Conservation (phyloP, 176 grass and related monocot genomes). For the Tillandsia fasciculata region DNA sequence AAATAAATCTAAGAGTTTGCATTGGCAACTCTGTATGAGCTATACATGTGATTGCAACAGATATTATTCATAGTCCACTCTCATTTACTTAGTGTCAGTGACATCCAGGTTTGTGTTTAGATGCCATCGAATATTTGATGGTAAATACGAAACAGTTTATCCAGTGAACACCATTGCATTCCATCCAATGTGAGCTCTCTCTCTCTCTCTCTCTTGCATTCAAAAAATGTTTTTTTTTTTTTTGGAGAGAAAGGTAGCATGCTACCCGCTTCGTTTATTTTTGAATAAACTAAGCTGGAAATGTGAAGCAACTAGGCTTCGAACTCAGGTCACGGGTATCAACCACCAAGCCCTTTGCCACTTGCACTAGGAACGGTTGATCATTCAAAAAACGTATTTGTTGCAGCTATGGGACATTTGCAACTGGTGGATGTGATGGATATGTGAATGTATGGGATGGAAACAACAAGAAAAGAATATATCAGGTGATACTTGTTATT, state of each 20-base stretch:
- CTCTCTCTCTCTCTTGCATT: conserved; percentile 7
- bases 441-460: conserved; percentile 99
- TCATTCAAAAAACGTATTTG: background rate
- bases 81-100: background rate
- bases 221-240: background rate
- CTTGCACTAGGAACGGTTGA: too few relatives aligned
- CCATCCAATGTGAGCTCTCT: conserved; percentile 74
- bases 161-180: conserved; percentile 96
- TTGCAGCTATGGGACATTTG: conserved; percentile 91
- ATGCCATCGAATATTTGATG: conserved; percentile 91
- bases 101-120: conserved; percentile 89
- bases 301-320: too few relatives aligned
- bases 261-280: too few relatives aligned
- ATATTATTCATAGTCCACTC: background rate
- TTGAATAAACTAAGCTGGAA: too few relatives aligned
- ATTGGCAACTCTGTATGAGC: too few relatives aligned
- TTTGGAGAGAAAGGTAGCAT: too few relatives aligned
- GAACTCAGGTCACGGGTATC: too few relatives aligned
- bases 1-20: too few relatives aligned
- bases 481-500: conserved; percentile 51
- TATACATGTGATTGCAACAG: too few relatives aligned
- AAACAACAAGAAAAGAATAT: conserved; percentile 92
- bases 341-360: too few relatives aligned
- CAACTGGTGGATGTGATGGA: conserved; percentile 89
- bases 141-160: conserved; percentile 79